phyloP scores from a whole-genome alignment of 192 early-diverging fungal genomes.

The Backusella circina region DNA sequence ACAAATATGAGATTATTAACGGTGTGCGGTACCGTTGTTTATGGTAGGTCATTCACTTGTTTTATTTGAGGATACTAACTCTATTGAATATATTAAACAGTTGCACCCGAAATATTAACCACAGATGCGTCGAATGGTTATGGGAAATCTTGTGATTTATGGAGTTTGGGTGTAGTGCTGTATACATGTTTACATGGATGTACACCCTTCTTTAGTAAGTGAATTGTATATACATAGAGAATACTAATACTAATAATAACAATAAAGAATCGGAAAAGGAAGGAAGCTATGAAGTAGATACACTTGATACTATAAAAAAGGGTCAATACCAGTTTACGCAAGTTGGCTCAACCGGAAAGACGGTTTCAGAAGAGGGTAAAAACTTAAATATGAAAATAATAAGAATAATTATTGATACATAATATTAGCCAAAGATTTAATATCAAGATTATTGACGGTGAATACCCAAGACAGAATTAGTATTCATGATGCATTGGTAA shows the following conservation, averaged over 20 bases:
- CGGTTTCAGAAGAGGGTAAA: slow-evolving; percentile 54
- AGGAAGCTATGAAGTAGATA: neutral
- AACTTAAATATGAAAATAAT: neutral
- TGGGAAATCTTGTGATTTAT: slow-evolving; percentile 63
- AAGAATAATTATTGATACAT: neutral
- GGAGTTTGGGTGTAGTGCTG: slow-evolving; percentile 93
- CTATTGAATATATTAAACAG: neutral
- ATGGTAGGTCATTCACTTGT: slow-evolving; percentile 34
- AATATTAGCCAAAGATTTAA: slow-evolving; percentile 52
- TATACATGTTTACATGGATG: slow-evolving; percentile 90
- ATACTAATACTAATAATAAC: neutral
- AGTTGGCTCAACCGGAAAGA: slow-evolving; percentile 72
- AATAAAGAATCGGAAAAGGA: neutral
- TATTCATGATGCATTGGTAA: slow-evolving; percentile 30
- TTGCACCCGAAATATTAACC: slow-evolving; percentile 2
- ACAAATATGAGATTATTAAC: slow-evolving; percentile 29
- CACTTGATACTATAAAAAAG: slow-evolving; percentile 22
- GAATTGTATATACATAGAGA: neutral
- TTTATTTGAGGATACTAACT: neutral
- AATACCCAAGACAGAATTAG: slow-evolving; percentile 51
- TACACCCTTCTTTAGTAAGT: slow-evolving; percentile 67
- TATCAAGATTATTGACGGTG: slow-evolving; percentile 50
- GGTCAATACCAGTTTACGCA: slow-evolving; percentile 73
- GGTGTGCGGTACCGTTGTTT: slow-evolving; percentile 84
- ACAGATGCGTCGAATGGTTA: neutral